phyloP scores from a whole-genome alignment of 495 filamentous ascomycete genomes.

The Geopyxis carbonaria region DNA sequence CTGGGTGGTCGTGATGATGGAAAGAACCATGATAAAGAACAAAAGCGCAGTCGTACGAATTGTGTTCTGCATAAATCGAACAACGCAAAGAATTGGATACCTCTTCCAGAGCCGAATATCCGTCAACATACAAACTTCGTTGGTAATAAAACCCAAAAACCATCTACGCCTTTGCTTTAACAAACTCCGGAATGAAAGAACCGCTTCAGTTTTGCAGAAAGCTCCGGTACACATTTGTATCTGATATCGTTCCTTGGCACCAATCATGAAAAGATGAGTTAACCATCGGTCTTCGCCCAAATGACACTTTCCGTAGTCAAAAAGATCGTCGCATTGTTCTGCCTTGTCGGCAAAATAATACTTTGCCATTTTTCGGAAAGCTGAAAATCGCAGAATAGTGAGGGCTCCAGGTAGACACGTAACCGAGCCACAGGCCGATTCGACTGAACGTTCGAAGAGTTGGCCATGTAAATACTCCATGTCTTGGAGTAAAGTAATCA shows the following conservation, averaged over 20 bases:
- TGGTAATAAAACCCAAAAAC: conserved; percentile 97
- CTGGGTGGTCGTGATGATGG: conserved; percentile 70
- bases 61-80: conserved; percentile 91
- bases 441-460: conserved; percentile 89
- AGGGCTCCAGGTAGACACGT: conserved; percentile 90
- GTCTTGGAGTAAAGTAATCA: conserved; percentile 87
- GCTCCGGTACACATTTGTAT: conserved; percentile 95
- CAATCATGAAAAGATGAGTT: conserved; percentile 98
- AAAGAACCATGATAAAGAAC: conserved; percentile 89
- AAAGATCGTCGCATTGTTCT: conserved; percentile 88
- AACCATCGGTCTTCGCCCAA: conserved; percentile 94
- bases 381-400: conserved; percentile 89
- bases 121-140: conserved; percentile 97
- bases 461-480: conserved; percentile 98
- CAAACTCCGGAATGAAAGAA: conserved; percentile 69
- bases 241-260: conserved; percentile 77
- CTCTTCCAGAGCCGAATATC: conserved; percentile 79
- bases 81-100: conserved; percentile 74
- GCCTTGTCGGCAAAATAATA: conserved; percentile 98
- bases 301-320: conserved; percentile 92
- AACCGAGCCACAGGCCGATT: conserved; percentile 87
- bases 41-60: conserved; percentile 88
- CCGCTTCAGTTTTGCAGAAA: conserved; percentile 97
- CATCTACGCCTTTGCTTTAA: conserved; percentile 91
- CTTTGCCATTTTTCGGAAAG: conserved; percentile 92